Evolutionary conservation across 1,284 basidiomycete species (phyloP).

Genomic region (Boletus hoseneyae): DNA sequence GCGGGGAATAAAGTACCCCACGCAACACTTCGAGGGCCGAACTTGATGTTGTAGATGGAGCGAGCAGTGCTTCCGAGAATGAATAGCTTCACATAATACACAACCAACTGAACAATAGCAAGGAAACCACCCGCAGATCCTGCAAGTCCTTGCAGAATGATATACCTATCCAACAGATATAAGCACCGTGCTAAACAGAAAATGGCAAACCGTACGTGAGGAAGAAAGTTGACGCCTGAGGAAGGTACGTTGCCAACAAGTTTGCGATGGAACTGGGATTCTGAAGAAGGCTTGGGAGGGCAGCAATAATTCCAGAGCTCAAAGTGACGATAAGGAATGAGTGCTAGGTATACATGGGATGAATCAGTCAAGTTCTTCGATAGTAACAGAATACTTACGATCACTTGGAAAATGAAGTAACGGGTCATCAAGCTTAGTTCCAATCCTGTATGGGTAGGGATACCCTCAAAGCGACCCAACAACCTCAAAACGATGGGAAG

Average conservation of each 20-base stretch:
- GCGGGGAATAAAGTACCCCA: conserved; percentile 90
- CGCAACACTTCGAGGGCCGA: conserved; percentile 56
- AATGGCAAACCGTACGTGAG: conserved; percentile 62
- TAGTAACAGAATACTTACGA: conserved; percentile 50
- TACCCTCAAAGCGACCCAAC: conserved; percentile 77
- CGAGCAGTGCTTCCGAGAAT: conserved; percentile 91
- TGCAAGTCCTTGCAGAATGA: conserved; percentile 69
- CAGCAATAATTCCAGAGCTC: conserved; percentile 73
- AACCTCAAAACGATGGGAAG: conserved; percentile 83
- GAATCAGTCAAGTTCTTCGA: not conserved
- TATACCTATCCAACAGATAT: conserved; percentile 41
- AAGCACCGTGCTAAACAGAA: not conserved
- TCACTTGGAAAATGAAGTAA: conserved; percentile 90
- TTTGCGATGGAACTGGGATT: conserved; percentile 62
- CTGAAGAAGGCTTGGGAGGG: conserved; percentile 59
- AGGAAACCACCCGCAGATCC: conserved; percentile 79
- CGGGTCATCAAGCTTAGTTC: conserved; percentile 91
- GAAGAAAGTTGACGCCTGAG: conserved; percentile 91
- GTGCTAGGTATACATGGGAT: conserved; percentile 45
- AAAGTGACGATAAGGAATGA: conserved; percentile 88
- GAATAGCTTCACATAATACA: conserved; percentile 86
- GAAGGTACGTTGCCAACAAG: conserved; percentile 73
- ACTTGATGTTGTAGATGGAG: conserved; percentile 76
- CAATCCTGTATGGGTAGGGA: conserved; percentile 76
- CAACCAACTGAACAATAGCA: conserved; percentile 67